phyloP scores from a whole-genome alignment of 2,329 filamentous ascomycete species.

The Spiromastix sp. region DNA sequence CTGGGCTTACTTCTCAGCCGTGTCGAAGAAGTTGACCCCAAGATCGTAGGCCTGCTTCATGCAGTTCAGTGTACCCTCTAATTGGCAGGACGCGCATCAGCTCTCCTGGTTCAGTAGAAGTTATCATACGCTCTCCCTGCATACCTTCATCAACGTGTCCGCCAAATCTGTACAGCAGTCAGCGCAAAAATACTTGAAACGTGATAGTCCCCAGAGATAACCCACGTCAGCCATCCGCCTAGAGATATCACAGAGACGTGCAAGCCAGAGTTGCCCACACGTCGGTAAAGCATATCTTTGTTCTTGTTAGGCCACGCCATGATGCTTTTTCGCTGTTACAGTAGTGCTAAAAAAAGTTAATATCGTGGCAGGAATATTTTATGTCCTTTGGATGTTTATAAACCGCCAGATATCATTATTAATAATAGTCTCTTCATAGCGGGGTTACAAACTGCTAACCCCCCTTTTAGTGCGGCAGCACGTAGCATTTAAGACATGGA shows the following conservation, averaged over 20 bases:
- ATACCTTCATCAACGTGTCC: conserved; percentile 60
- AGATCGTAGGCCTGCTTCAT: conserved; percentile 46
- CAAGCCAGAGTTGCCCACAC: conserved; percentile 59
- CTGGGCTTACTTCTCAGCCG: conserved; percentile 36
- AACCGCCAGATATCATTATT: no score
- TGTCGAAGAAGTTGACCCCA: conserved; percentile 50
- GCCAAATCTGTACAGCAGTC: conserved; percentile 55
- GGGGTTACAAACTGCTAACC: no score
- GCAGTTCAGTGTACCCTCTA: conserved; percentile 23
- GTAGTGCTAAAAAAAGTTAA: no score
- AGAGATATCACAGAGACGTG: conserved; percentile 64
- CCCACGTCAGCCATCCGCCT: conserved; percentile 34
- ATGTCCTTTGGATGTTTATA: no score
- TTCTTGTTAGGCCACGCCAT: no score
- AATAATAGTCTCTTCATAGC: no score
- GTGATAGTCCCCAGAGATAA: neutral
- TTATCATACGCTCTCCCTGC: neutral
- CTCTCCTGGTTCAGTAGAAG: neutral
- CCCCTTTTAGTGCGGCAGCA: no score
- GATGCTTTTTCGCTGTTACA: no score
- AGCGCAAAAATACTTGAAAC: conserved; percentile 16
- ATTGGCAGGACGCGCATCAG: neutral
- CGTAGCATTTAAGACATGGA: no score
- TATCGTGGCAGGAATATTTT: no score
- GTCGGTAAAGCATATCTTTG: conserved; percentile 57